phyloP scores from a whole-genome alignment of 2,329 filamentous ascomycete species.

The Sclerotinia trifoliorum region DNA sequence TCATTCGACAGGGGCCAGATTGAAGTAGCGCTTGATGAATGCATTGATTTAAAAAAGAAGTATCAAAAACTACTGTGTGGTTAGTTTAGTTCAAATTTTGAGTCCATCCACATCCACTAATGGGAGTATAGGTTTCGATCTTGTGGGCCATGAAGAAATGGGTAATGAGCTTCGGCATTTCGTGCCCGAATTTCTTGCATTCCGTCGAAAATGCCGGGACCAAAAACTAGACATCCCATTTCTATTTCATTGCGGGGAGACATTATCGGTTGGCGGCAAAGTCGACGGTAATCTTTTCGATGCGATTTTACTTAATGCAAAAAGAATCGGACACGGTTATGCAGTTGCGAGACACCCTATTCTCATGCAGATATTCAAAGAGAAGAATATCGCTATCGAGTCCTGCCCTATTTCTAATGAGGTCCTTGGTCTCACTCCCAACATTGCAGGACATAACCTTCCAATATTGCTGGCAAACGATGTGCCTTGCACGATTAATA shows the following conservation, averaged over 20 bases:
- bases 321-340: slow-evolving; percentile 73
- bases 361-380: slow-evolving; percentile 64
- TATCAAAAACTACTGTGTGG: slow-evolving; percentile 63
- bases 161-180: slow-evolving; percentile 60
- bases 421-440: slow-evolving; percentile 66
- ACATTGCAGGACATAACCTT: slow-evolving; percentile 63
- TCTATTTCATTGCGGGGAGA: slow-evolving; percentile 75
- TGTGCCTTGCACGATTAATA: slow-evolving; percentile 71
- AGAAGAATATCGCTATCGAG: slow-evolving; percentile 67
- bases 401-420: slow-evolving; percentile 77
- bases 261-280: slow-evolving; percentile 62
- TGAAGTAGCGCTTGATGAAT: slow-evolving; percentile 56
- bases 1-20: slow-evolving; percentile 54
- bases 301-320: slow-evolving; percentile 62
- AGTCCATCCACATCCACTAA: background rate
- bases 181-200: slow-evolving; percentile 54
- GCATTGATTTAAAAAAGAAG: slow-evolving; percentile 56
- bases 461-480: slow-evolving; percentile 69
- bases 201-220: slow-evolving; percentile 51
- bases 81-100: slow-evolving; percentile 41
- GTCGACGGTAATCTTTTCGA: slow-evolving; percentile 68
- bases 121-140: slow-evolving; percentile 58
- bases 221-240: slow-evolving; percentile 62
- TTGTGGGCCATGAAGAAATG: slow-evolving; percentile 65
- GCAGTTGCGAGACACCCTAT: slow-evolving; percentile 65